Conservation (phyloP, 148 eudicot species). For the Beta vulgaris region DNA sequence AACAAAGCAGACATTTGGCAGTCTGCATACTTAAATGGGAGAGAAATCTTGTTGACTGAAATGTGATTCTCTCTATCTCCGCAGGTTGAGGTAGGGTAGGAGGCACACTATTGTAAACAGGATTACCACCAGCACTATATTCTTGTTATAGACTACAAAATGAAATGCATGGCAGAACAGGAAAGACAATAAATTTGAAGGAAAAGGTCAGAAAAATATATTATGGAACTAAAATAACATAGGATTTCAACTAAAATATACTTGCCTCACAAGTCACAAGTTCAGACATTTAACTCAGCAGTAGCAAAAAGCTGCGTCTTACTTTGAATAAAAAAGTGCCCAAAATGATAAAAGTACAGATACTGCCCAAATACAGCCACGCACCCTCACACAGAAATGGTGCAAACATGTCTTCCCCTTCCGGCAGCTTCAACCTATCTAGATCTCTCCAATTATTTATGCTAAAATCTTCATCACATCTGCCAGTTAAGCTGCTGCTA, state of each 20-base stretch:
- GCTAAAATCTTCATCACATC: background rate
- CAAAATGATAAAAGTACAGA: background rate
- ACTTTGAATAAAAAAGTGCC: background rate
- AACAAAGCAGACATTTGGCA: background rate
- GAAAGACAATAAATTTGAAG: background rate
- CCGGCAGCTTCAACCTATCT: constrained; percentile 9
- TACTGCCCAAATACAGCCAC: background rate
- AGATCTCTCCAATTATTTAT: background rate
- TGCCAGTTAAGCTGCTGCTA: constrained; percentile 14
- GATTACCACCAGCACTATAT: background rate
- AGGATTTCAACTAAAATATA: background rate
- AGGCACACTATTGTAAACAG: background rate
- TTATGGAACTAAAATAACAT: background rate
- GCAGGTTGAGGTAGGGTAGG: no score
- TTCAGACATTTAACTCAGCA: background rate
- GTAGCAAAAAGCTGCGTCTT: background rate
- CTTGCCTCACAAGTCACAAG: background rate
- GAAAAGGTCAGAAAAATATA: background rate
- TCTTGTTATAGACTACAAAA: background rate
- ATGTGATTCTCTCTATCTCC: no score
- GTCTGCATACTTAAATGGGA: background rate
- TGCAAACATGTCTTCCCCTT: background rate
- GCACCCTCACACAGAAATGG: background rate
- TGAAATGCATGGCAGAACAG: background rate
- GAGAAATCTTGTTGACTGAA: no score